Base-by-base conservation (phyloP, 1,284 basidiomycete species). In the Takashimella koratensis region DNA sequence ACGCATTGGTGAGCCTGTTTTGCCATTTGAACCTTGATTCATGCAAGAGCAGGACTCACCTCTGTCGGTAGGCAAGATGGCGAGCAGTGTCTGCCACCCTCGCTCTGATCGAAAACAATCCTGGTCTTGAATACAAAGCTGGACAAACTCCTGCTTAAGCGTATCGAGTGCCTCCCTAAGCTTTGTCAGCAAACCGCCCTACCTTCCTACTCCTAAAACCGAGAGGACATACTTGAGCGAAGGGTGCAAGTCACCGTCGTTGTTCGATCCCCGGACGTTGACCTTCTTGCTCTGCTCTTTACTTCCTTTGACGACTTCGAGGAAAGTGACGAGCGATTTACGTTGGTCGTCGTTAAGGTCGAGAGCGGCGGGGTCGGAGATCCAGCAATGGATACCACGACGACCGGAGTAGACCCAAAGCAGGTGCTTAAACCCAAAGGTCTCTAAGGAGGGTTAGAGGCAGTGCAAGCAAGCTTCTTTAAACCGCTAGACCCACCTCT, bases 321-420 rank as follows among this genome's bases (percentile, higher is more conserved):
- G 76, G 78, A 87, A 97, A 19, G 82, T 84, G 16, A 97, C 90
- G 43, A 99, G 79, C 0, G 91, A 84, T 66, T 84, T 86, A 40
- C 96, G 80, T 73, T 95, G 87, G 59, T 96, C 91, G 70, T 99
- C 96, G 3, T 88, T 93, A 49, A 98, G 79, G 56, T 83, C 84
- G 78, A 96, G 82, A 0, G 96, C 96, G 52, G 87, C 84, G 47
- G 81, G 79, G 74, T 99, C 95, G 5, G 90, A 94, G 57, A 99
- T 86, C 95, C 95, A 99, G 71, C 93, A 83, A 79, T 98, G 95
- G 65, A 98, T 98, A 63, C 96, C 95, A 77, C 95, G 88, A 43
- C 95, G 87, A 59, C 95, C 95, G 13, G 96, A 98, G 76, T 98
- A 99, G 22, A 98, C 94, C 96, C 96, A 99, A 13, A 99, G 79